These are phyloP conservation scores for Solanum hybrid DNA, from an alignment of 305 asterid species.

Conservation along the genomic window DNA sequence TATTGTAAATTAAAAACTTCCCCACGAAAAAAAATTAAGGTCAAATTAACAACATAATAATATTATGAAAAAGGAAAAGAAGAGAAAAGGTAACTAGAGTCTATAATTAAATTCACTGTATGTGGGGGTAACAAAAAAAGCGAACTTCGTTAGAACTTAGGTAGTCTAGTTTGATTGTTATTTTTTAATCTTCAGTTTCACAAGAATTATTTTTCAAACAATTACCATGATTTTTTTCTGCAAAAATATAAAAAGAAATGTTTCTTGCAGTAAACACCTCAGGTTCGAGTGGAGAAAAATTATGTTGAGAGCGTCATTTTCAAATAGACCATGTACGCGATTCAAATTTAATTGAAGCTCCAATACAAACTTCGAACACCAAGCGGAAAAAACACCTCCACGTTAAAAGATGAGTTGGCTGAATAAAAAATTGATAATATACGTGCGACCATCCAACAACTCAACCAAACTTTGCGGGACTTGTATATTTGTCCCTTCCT, in stretches of 20 bases:
- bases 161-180: background rate
- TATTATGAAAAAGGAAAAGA: background rate
- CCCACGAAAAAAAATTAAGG: background rate
- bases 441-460: constrained; percentile 5
- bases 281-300: background rate
- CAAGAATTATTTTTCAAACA: background rate
- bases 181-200: background rate
- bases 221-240: background rate
- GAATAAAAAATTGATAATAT: background rate
- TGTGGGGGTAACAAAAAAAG: background rate
- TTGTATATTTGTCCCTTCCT: background rate
- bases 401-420: background rate
- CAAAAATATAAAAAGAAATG: background rate
- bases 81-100: background rate
- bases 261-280: background rate
- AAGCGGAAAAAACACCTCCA: accelerated
- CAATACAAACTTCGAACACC: background rate
- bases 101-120: background rate
- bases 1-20: background rate
- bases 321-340: background rate
- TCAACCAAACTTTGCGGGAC: background rate
- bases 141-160: background rate
- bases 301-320: background rate
- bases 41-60: background rate
- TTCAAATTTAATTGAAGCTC: too few relatives aligned